Base-by-base conservation (phyloP, 2,329 filamentous ascomycete genomes). In the Colletotrichum australisinense region DNA sequence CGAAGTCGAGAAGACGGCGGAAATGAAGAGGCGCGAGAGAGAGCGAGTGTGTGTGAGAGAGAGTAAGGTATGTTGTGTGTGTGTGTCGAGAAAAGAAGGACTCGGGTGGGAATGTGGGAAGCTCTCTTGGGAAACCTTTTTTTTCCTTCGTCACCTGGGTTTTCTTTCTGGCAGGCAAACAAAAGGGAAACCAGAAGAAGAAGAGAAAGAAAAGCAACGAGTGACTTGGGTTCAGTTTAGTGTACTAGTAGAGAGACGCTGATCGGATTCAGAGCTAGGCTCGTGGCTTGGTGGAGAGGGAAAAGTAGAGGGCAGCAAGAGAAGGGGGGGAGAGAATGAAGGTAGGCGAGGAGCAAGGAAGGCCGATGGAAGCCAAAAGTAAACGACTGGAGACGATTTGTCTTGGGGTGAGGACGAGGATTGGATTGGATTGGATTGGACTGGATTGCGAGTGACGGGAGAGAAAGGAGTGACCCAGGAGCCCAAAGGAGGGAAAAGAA, bases 391-490 rank as follows among this genome's bases (percentile, higher is more conserved):
- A 69, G 58, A 63, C 57, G 22, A 42, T 42, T 14, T 32, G 35
- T 42, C 35, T 42, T 42, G 35, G 35, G 16, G 12, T 32, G 35
- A 38, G 35, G 35, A 16, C 35, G 35, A 42, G 35, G 14, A 16
- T 38, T 16, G 42, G 57, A 56, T 42, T 38, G 42, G 57, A 56
- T 38, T 38, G 28, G 28, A 8, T 30, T 30, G 30, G 8, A 30
- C 1, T 30, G 70, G 49, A 73, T 70, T 69, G 66, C 28, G 42
- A 55, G 66, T 38, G 59, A 69, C 53, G 52, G 60, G 65, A 59
- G 69, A 65, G 72, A 73, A 74, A 73, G 63, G 69, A 74, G 64
- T 69, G 72, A 35, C 69, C 69, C 57, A 49, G 42, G 42, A 53
- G 69, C 69, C 57, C 38, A 42, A 42, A 53, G 69, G 58, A 72